phyloP scores from a whole-genome alignment of 257 asterid species.

The Salvia hispanica region DNA sequence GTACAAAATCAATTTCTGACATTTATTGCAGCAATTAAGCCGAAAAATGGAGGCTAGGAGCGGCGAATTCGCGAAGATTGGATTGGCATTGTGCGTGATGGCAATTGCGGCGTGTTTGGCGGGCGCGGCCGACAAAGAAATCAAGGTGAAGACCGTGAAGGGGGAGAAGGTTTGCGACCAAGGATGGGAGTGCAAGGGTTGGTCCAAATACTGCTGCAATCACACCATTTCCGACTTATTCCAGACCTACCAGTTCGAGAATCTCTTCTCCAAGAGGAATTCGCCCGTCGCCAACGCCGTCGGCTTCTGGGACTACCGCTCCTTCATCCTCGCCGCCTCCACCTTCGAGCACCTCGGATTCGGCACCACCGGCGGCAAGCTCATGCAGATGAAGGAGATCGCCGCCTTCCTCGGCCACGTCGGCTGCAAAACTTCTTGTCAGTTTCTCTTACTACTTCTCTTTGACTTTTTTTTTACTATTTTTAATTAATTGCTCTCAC shows the following conservation, averaged over 20 bases:
- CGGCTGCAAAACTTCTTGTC: conserved; percentile 81
- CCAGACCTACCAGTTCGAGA: conserved; percentile 79
- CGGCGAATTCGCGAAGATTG: conserved; percentile 5
- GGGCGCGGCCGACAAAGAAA: conserved; percentile 39
- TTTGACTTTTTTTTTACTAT: too few species aligned
- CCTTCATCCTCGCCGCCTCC: conserved; percentile 78
- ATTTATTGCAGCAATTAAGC: conserved; percentile 6
- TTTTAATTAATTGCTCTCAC: too few species aligned
- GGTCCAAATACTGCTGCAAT: conserved; percentile 71
- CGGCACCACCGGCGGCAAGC: conserved; percentile 82
- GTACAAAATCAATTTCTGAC: not conserved
- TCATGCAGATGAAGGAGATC: conserved; percentile 73
- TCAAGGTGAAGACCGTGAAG: conserved; percentile 55
- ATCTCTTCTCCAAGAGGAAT: conserved; percentile 78
- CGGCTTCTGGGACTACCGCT: conserved; percentile 78
- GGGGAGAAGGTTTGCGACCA: conserved; percentile 67
- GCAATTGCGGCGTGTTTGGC: conserved; percentile 36
- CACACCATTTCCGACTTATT: conserved; percentile 71
- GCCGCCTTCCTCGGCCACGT: conserved; percentile 91
- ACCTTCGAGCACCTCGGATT: conserved; percentile 76
- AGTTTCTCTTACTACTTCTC: conserved; percentile 26
- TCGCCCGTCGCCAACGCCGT: conserved; percentile 75
- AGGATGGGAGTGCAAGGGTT: conserved; percentile 80
- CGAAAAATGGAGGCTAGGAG: conserved; percentile 28
- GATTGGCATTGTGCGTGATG: conserved; percentile 30